Base-by-base conservation (phyloP, 345 rosid genomes). In the Acer negundo region DNA sequence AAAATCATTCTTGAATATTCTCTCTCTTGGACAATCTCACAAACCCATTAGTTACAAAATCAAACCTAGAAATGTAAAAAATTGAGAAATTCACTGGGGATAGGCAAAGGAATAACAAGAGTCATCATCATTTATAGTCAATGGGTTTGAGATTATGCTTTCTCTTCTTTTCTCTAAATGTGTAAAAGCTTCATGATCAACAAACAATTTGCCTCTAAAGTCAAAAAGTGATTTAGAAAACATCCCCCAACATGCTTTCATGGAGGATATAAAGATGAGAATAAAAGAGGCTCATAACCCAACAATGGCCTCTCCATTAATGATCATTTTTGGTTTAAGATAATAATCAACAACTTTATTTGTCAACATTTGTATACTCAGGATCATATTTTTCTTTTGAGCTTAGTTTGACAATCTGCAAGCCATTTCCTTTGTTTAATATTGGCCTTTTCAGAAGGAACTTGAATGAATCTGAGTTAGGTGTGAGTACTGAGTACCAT, bases 161-260 rank as follows among this genome's bases (percentile, higher is more conserved):
- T 79, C 70, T 79, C 73, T 69, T 55, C 74, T 80, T 73, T 80
- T 76, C 78, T 70, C 67, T 23, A 75, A 49, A 69, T 61, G 69
- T 64, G 80, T 59, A 80, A 82, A 79, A 78, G 82, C 77, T 77
- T 67, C 79, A 86, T 82, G 73, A 85, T 84, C 89, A 80, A 81
- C 82, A 66, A 59, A 81, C 82, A 79, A 73, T 53, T 75, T 80
- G 80, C 84, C 82, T 65, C 77, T n/a, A 81, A 90, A 86, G 88
- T 82, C 87, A 85, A 89, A 86, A 87, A 65, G 85, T 75, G 69
- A 72, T 61, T 4, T 70, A 56, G 66, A 82, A 81, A 85, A 79
- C 82, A 84, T 65, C 80, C 78, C 78, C 84, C 38, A 80, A 75
- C 80, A 83, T 74, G 76, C 68, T 81, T 20, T 53, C 79, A 63